Evolutionary conservation across 202 grass and related monocot species (phyloP), one percentile per base, ranked within the genome.

Genomic region (Tripidium arundinaceum): DNA sequence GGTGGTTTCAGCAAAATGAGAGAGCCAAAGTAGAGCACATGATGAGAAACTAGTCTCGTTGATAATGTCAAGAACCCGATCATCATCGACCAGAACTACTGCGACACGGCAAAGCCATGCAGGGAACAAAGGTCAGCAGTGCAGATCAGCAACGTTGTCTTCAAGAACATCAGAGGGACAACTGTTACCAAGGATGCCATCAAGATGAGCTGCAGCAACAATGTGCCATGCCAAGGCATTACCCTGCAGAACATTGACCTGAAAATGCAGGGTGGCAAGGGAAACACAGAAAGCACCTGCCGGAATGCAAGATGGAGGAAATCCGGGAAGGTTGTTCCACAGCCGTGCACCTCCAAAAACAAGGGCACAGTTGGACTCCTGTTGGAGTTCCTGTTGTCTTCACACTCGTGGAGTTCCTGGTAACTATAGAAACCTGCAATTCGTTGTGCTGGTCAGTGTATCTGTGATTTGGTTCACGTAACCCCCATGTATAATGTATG

Each of bases 11-110:
- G n/a, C n/a, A n/a, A n/a, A n/a, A n/a, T n/a, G n/a, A n/a, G n/a
- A n/a, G n/a, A n/a, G n/a, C n/a, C n/a, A n/a, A n/a, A n/a, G n/a
- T n/a, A n/a, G n/a, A n/a, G 29, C 29, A 31, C 29, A 31, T 31
- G 29, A 31, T 31, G 29, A 31, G 29, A 31, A 31, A 31, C 29
- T 31, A 31, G 29, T 31, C 29, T 31, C 29, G 29, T 31, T n/a
- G n/a, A n/a, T n/a, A n/a, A n/a, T n/a, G 94, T 98, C 22, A 7
- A 82, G 37, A 92, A 91, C 65, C 94, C 94, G 3, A 94, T 98
- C 28, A 87, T 98, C 38, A 65, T 65, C 31, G 33, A 65, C 5
- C 63, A 65, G 1, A 37, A 38, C 63, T 98, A 94, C 26, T 98
- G 94, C 7, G 90, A 93, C 46, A 79, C 76, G 1, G 29, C 24